phyloP scores from a whole-genome alignment of 2,329 filamentous ascomycete genomes.

The Cladophialophora exuberans region DNA sequence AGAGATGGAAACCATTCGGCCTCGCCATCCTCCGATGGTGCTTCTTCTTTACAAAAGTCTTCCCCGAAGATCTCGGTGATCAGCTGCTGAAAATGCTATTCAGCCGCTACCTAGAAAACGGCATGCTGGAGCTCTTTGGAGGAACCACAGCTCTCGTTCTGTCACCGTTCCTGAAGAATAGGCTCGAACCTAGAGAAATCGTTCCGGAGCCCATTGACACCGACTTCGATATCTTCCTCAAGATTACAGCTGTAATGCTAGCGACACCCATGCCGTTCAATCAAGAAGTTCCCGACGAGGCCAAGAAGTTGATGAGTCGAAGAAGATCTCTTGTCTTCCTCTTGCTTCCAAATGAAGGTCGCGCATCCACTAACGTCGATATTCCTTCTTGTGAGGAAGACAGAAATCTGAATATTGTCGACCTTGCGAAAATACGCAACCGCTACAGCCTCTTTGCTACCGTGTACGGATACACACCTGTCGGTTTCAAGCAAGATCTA shows the following conservation, averaged over 20 bases:
- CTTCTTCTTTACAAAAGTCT: constrained; percentile 17
- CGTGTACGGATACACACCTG: constrained; percentile 27
- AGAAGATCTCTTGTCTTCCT: constrained; percentile 28
- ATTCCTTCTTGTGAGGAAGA: constrained; percentile 19
- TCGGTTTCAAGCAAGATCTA: constrained; percentile 20
- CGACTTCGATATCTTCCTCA: constrained; percentile 30
- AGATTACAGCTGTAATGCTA: constrained; percentile 25
- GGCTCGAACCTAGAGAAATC: constrained; percentile 4
- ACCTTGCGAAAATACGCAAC: constrained; percentile 24
- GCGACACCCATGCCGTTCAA: not conserved
- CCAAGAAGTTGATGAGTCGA: constrained; percentile 16
- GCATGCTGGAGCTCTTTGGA: constrained; percentile 29
- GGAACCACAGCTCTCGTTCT: too few species aligned
- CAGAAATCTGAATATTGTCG: constrained; percentile 11
- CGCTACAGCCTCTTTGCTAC: constrained; percentile 26
- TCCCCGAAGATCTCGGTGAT: constrained; percentile 12
- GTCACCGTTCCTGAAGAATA: constrained; percentile 21
- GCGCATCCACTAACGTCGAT: constrained; percentile 16
- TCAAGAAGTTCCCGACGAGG: not conserved
- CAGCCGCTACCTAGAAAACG: constrained; percentile 28
- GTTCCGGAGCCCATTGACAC: constrained; percentile 19
- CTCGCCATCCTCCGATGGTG: constrained; percentile 22
- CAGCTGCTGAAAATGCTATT: constrained; percentile 27
- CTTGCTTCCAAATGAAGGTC: constrained; percentile 28
- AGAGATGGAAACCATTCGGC: constrained; percentile 18